These are phyloP conservation scores for Phlebiopsis flavidoalba DNA, from an alignment of 768 basidiomycete species.

Conservation along the genomic window DNA sequence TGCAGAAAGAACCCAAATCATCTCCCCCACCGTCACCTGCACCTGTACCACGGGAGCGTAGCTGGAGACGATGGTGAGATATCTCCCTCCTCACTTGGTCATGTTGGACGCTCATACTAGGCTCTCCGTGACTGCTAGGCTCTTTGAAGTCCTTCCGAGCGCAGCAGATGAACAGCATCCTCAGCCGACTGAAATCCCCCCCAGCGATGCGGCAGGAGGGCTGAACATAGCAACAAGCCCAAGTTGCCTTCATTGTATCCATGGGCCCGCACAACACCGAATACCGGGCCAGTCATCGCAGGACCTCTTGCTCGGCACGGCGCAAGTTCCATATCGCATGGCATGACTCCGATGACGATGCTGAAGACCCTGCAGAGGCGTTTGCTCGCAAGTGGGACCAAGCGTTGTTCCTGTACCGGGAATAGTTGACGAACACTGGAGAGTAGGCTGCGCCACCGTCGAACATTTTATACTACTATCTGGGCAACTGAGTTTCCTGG, in stretches of 20 bases:
- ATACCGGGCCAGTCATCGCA: neutral
- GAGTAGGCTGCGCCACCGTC: neutral
- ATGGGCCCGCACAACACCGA: slow-evolving; percentile 5
- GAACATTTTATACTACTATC: neutral
- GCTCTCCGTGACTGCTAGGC: neutral
- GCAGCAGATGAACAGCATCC: neutral
- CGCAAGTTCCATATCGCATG: slow-evolving; percentile 1
- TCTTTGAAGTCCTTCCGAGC: neutral
- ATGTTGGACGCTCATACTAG: too few species aligned
- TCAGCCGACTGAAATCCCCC: neutral
- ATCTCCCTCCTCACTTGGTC: neutral
- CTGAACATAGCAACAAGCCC: slow-evolving; percentile 2
- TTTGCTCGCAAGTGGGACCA: neutral
- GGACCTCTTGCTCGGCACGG: slow-evolving; percentile 5
- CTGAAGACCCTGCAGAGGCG: neutral
- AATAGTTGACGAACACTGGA: neutral
- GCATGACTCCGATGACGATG: slow-evolving; percentile 1
- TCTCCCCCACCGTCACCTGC: neutral
- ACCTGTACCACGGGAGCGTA: neutral
- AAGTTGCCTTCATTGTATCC: slow-evolving; percentile 5
- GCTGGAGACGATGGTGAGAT: neutral
- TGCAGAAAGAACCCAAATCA: neutral
- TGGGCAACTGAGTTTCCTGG: neutral
- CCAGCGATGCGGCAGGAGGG: neutral
- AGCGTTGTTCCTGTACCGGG: neutral